Evolutionary conservation across 2,329 filamentous ascomycete species (phyloP), one percentile per base, ranked within the genome.

Genomic region (Phyllosticta paracitricarpa): DNA sequence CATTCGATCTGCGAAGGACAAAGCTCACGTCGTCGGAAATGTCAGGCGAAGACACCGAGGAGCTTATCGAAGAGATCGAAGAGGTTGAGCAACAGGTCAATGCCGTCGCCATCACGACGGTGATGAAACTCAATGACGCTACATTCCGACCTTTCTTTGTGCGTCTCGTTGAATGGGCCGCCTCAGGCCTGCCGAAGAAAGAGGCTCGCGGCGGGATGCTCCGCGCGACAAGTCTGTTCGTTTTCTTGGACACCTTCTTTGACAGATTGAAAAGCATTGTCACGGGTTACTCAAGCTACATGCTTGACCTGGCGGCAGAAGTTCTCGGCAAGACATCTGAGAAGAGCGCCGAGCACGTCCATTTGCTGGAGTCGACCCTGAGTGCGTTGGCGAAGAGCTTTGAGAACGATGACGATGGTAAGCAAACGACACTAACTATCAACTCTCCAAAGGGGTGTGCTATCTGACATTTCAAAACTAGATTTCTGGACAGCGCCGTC

Each of bases 91-190:
- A 78, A 1, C 78, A 79, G 1, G 65, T 89, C 66, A 88, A 90
- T 70, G 83, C 87, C 9, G 84, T 88, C 12, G 84, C 87, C 0
- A 83, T 99, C 63, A 89, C 91, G 74, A 94, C 97, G 86, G 89
- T 96, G 59, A 91, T 96, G 79, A 97, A 97, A 79, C 83, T 99
- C 64, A 97, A 97, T 75, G 94, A 99, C 71, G 87, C 89, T 0
- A 85, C 89, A 0, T 99, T 99, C 84, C 83, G 92, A 12, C 95
- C 94, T 0, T 85, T 99, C 64, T 99, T 97, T 77, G 82, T 86
- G 17, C 84, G 88, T 65, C 78, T 97, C n/a, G 81, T 95, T 54
- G 90, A 96, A 62, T 97, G 92, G 89, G 83, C 88, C 0, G 80
- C 79, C 19, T 77, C 79, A 2, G 81, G 80, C 0, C 74, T 89